Evolutionary conservation across 2,329 filamentous ascomycete genomes (phyloP).

Genomic region (Calonectria naviculata): DNA sequence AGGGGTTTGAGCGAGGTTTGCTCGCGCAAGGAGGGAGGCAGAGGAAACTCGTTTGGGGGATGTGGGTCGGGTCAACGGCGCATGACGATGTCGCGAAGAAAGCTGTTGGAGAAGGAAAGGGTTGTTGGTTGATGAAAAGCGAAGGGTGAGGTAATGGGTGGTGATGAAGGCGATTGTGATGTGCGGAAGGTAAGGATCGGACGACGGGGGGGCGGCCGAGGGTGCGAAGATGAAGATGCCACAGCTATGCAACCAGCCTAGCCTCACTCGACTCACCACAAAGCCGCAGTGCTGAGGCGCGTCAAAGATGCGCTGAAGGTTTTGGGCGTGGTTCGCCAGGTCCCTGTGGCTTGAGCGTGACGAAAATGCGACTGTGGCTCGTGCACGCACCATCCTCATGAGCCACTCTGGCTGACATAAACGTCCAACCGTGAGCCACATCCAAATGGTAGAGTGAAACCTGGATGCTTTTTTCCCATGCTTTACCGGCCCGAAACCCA

Average conservation of each 20-base stretch:
- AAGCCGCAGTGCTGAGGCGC: constrained; percentile 34
- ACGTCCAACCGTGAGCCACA: neutral
- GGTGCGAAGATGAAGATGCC: constrained; percentile 17
- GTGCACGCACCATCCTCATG: neutral
- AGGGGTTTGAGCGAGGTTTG: constrained; percentile 20
- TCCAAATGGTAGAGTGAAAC: too few species aligned
- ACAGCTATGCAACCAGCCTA: constrained; percentile 32
- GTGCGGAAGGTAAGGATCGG: constrained; percentile 18
- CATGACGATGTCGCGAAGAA: constrained; percentile 31
- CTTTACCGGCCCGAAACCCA: too few species aligned
- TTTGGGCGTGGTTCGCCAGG: constrained; percentile 18
- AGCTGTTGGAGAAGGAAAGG: constrained; percentile 2
- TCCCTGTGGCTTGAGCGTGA: constrained; percentile 32
- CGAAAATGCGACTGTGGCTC: neutral
- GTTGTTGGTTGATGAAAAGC: constrained; percentile 30
- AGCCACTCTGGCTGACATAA: neutral
- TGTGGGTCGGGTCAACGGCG: constrained; percentile 31
- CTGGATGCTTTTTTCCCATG: too few species aligned
- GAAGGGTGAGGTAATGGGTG: constrained; percentile 2
- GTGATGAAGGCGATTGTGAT: constrained; percentile 30
- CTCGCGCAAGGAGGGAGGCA: constrained; percentile 9
- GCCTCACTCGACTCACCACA: constrained; percentile 17
- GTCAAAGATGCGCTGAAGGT: constrained; percentile 37
- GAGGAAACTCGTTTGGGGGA: constrained; percentile 13
- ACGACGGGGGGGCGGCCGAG: constrained; percentile 7